Conservation (phyloP, 2,329 filamentous ascomycete species). For the Exophiala xenobiotica region DNA sequence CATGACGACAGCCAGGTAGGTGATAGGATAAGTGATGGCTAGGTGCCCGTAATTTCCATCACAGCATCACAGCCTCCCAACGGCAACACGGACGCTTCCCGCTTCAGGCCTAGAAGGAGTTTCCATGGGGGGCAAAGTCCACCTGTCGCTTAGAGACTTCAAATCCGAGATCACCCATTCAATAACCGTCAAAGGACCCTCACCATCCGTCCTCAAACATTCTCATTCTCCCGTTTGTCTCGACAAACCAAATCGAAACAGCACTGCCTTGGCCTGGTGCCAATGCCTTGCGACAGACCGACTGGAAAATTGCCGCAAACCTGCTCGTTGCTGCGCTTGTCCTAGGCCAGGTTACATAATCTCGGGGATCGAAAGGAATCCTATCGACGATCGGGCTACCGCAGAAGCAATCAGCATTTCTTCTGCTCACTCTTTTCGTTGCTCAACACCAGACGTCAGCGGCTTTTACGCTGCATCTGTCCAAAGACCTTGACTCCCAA, state of each 20-base stretch:
- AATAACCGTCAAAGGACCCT: not conserved
- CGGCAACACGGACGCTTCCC: not conserved
- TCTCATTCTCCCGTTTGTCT: conserved; percentile 1
- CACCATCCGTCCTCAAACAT: not conserved
- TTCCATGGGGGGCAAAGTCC: not conserved
- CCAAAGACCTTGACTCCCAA: conserved; percentile 3
- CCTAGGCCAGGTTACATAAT: conserved; percentile 10
- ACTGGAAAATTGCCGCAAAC: conserved; percentile 10
- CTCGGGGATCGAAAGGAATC: conserved; percentile 1
- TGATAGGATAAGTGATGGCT: not conserved
- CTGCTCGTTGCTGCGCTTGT: not conserved
- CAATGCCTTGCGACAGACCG: conserved; percentile 1
- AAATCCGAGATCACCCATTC: not conserved
- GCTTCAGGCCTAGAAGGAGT: not conserved
- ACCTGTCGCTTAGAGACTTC: not conserved
- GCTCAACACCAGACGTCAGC: conserved; percentile 8
- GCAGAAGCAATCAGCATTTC: not conserved
- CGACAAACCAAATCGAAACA: conserved; percentile 1
- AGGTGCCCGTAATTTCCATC: not conserved
- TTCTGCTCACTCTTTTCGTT: conserved; percentile 1
- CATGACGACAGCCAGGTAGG: conserved; percentile 1
- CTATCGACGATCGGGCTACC: conserved; percentile 3
- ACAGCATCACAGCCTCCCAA: not conserved
- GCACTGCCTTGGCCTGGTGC: conserved; percentile 5
- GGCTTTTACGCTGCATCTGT: conserved; percentile 7